Evolutionary conservation across 2,329 filamentous ascomycete genomes (phyloP).

Genomic region (Colletotrichum tofieldiae): DNA sequence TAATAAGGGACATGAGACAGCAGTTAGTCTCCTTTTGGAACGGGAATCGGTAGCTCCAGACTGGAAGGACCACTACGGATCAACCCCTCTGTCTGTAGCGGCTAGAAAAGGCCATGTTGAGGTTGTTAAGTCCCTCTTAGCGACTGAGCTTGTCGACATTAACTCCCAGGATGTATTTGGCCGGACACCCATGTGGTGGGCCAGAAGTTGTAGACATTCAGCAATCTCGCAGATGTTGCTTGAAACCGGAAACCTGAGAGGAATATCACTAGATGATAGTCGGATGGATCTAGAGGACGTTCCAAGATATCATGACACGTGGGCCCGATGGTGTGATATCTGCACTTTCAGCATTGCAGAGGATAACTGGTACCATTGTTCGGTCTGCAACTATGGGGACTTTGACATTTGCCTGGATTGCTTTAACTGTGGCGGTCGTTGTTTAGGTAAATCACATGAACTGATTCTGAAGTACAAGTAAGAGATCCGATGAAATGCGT

Average conservation of each 20-base stretch:
- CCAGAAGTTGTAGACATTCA: background rate
- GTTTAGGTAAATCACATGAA: background rate
- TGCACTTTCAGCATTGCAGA: background rate
- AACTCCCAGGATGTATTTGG: background rate
- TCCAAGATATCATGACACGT: background rate
- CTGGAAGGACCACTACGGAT: background rate
- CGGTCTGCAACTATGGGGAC: background rate
- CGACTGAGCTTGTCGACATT: background rate
- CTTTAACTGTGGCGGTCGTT: conserved; percentile 8
- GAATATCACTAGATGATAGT: background rate
- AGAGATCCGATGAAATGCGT: background rate
- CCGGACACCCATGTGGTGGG: conserved; percentile 5
- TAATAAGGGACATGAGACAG: background rate
- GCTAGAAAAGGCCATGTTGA: background rate
- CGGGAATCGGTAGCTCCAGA: background rate
- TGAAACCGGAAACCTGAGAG: background rate
- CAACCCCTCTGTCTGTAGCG: background rate
- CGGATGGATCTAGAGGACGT: background rate
- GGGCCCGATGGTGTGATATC: background rate
- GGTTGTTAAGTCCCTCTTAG: background rate
- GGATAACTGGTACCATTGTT: background rate
- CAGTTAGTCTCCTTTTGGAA: background rate
- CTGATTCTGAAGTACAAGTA: background rate
- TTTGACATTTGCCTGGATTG: conserved; percentile 9
- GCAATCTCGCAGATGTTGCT: background rate